Base-by-base conservation (phyloP, 2,329 filamentous ascomycete species). In the Fusarium drepaniforme region DNA sequence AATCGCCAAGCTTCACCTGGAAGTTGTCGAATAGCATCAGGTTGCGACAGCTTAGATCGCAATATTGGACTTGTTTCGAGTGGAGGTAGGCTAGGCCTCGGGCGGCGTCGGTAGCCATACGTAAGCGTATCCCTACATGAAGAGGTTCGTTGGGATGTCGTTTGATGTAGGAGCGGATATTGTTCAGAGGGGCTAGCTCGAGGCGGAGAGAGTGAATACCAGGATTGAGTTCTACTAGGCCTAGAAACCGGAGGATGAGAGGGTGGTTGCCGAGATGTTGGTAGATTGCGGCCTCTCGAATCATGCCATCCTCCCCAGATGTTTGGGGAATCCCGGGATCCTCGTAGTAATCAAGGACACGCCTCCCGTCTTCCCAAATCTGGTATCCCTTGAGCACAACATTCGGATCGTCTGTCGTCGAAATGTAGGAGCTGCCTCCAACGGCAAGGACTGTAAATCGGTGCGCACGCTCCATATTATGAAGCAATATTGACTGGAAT, bases 1-100 rank as follows among this genome's bases (percentile, higher is more conserved):
- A 64, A 33, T 68, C 53, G 51, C 60, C 60, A 37, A 64, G 42
- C 40, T 68, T 68, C 21, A 68, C 49, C n/a, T 35, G 60, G 4
- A 33, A 59, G 23, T 42, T 49, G 15, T 64, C 21, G 30, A 68
- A 68, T 40, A 68, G 60, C 35, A 64, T 58, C 12, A 64, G 38
- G 33, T 64, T 68, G 8, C 66, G 59, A 12, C 62, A 64, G 46
- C 62, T 64, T 15, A 57, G 46, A 21, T 68, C 49, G 38, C 15
- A 16, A 23, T 64, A 51, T 33, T 40, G 60, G 5, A 68, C 51
- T 12, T 28, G 16, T 38, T 30, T 37, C 23, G 37, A 63, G 30
- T 67, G 66, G 49, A 64, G 33, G 16, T 67, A 35, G 38, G 35
- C 62, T 1, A 67, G 49, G 49, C 58, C 66, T 8, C n/a, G 21